phyloP scores from a whole-genome alignment of 2,329 filamentous ascomycete genomes.

The Cordyceps javanica region DNA sequence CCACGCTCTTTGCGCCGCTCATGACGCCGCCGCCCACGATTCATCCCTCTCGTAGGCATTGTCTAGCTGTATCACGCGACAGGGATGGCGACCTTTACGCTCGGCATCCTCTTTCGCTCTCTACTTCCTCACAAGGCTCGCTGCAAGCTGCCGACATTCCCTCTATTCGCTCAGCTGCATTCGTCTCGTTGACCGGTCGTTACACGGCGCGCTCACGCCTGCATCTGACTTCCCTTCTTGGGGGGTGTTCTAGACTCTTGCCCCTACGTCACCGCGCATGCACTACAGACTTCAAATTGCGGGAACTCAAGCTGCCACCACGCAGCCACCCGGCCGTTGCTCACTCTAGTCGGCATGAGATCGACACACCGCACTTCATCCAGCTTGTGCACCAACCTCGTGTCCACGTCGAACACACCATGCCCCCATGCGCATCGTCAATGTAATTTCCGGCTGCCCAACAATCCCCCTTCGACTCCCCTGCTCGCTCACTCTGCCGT shows the following conservation, averaged over 20 bases:
- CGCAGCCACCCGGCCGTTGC: background rate
- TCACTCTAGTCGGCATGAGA: background rate
- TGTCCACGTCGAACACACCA: constrained; percentile 1
- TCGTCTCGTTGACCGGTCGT: background rate
- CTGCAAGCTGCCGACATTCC: background rate
- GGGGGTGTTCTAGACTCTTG: constrained; percentile 8
- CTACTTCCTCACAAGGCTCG: background rate
- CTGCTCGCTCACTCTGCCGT: background rate
- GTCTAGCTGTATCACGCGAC: background rate
- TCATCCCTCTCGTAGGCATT: background rate
- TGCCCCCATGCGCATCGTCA: background rate
- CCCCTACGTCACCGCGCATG: constrained; percentile 9
- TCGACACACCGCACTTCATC: constrained; percentile 7
- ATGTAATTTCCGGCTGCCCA: constrained; percentile 6
- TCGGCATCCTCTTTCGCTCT: background rate
- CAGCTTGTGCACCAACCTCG: background rate
- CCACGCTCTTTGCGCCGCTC: background rate
- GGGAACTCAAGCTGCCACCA: background rate
- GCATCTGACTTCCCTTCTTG: background rate
- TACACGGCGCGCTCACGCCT: constrained; percentile 3
- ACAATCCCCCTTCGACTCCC: background rate
- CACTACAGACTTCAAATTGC: constrained; percentile 1
- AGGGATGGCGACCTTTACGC: too few relatives aligned
- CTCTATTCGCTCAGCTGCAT: background rate
- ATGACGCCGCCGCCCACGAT: background rate